These are phyloP conservation scores for Citrus unshiu DNA, from an alignment of 345 rosid genomes.

Conservation along the genomic window DNA sequence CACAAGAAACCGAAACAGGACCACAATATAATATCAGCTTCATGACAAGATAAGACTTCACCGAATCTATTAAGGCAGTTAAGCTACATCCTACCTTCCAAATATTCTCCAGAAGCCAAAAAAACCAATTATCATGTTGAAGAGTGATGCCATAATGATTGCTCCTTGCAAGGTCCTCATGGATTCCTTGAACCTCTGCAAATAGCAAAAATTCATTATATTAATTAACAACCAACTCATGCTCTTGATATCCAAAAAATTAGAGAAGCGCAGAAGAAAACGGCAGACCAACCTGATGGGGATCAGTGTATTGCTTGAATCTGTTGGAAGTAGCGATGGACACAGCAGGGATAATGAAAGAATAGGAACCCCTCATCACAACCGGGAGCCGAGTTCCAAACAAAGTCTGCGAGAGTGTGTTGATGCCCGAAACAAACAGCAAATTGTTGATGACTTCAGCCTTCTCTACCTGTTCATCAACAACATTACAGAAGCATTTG, in stretches of 20 bases:
- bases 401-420: conserved; percentile 64
- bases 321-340: conserved; percentile 57
- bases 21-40: not conserved
- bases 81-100: conserved; percentile 35
- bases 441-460: conserved; percentile 71
- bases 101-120: conserved; percentile 83
- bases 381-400: conserved; percentile 86
- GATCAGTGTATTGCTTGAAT: conserved; percentile 30
- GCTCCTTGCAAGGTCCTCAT: conserved; percentile 85
- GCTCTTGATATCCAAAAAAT: not conserved
- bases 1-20: conserved; percentile 6
- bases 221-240: not conserved
- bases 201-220: not conserved
- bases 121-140: conserved; percentile 63
- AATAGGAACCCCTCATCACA: conserved; percentile 73
- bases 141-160: conserved; percentile 59
- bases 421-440: conserved; percentile 73
- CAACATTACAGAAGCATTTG: not conserved
- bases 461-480: conserved; percentile 57
- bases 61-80: not conserved
- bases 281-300: conserved; percentile 44
- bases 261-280: not conserved
- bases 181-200: conserved; percentile 57
- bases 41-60: not conserved
- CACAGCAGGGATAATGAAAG: conserved; percentile 65